phyloP scores from a whole-genome alignment of 768 basidiomycete species.

The Boletus vinaceobasis region DNA sequence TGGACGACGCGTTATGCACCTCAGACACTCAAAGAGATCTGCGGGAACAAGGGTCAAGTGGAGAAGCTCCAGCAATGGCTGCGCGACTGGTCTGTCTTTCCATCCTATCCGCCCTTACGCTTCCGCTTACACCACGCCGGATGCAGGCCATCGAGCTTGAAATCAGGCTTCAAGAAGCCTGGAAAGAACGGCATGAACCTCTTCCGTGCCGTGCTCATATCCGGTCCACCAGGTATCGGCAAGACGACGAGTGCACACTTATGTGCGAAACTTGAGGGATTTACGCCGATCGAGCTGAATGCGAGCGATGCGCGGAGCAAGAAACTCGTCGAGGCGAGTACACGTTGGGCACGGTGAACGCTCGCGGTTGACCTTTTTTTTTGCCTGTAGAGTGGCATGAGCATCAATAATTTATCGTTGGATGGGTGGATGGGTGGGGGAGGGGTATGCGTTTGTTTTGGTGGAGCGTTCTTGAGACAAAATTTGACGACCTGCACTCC shows the following conservation, averaged over 20 bases:
- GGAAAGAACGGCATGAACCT: slow-evolving; percentile 87
- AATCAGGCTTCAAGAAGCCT: slow-evolving; percentile 85
- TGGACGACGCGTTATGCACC: slow-evolving; percentile 98
- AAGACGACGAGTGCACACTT: slow-evolving; percentile 97
- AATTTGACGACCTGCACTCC: neutral
- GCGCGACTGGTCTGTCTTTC: slow-evolving; percentile 68
- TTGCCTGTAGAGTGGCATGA: slow-evolving; percentile 71
- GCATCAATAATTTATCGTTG: slow-evolving; percentile 83
- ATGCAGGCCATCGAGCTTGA: slow-evolving; percentile 67
- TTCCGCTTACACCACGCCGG: neutral
- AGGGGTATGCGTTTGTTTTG: slow-evolving; percentile 39
- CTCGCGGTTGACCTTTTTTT: neutral
- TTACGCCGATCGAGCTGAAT: slow-evolving; percentile 91
- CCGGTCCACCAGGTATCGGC: slow-evolving; percentile 94
- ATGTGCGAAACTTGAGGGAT: slow-evolving; percentile 86
- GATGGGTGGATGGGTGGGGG: slow-evolving; percentile 78
- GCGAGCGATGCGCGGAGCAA: slow-evolving; percentile 95
- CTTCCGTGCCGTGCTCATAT: slow-evolving; percentile 84
- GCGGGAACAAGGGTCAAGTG: slow-evolving; percentile 90
- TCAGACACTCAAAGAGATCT: slow-evolving; percentile 80
- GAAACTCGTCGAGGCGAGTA: slow-evolving; percentile 84
- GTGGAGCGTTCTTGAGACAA: neutral
- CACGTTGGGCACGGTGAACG: too few species aligned
- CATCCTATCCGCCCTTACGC: too few species aligned
- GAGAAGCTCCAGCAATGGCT: slow-evolving; percentile 90